A percentile compares a stretch with the other conserved stretches of the same genome.
phyloP scores from a whole-genome alignment of 352 stramenopile species.

The Pythium coloratum region DNA sequence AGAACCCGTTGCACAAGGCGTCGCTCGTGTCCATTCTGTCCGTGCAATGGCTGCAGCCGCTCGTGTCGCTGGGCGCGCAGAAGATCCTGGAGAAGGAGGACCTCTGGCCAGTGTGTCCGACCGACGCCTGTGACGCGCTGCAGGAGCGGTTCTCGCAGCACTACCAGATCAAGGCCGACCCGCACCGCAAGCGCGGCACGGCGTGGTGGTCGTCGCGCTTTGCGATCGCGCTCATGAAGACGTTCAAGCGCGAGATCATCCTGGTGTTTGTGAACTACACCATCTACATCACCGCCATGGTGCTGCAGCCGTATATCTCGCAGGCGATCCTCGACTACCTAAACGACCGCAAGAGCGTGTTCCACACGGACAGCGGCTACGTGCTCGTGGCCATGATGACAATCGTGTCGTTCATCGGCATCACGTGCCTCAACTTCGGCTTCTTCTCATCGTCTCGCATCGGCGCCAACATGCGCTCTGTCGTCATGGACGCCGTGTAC shows the following conservation, averaged over 20 bases:
- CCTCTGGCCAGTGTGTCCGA: slow-evolving; percentile 35
- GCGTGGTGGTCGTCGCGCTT: slow-evolving; percentile 26
- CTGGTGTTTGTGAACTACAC: slow-evolving; percentile 20
- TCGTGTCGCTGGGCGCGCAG: slow-evolving; percentile 37
- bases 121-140: slow-evolving; percentile 32
- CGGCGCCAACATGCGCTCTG: slow-evolving; percentile 37
- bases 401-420: slow-evolving; percentile 31
- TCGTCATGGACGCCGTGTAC: slow-evolving; percentile 43
- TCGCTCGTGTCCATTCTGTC: slow-evolving; percentile 36
- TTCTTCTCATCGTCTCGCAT: slow-evolving; percentile 33
- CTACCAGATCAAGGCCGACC: slow-evolving; percentile 18
- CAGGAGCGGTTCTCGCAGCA: slow-evolving; percentile 27
- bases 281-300: background rate
- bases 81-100: slow-evolving; percentile 44
- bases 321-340: slow-evolving; percentile 41
- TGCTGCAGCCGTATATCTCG: slow-evolving; percentile 32
- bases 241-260: slow-evolving; percentile 29
- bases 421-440: slow-evolving; percentile 37
- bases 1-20: slow-evolving; percentile 39
- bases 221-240: slow-evolving; percentile 28
- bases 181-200: background rate
- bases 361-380: slow-evolving; percentile 32
- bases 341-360: slow-evolving; percentile 29
- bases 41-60: slow-evolving; percentile 37
- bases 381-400: slow-evolving; percentile 36